A percentile compares a stretch with the other conserved stretches of the same genome.
phyloP scores from a whole-genome alignment of 2,329 filamentous ascomycete species.

The Grosmannia clavigera region DNA sequence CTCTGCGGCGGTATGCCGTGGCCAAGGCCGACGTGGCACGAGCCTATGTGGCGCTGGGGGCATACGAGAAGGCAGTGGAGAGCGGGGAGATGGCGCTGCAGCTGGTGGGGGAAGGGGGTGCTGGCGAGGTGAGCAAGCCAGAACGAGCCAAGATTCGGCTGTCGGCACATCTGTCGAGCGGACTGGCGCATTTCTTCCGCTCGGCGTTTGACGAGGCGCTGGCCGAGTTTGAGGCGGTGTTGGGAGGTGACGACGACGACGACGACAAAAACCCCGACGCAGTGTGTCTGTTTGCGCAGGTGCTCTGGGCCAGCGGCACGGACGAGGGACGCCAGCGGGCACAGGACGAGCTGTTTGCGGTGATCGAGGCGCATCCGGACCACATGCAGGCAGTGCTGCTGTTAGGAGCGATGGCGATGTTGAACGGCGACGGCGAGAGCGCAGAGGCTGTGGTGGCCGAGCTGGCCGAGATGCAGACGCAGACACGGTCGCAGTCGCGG shows the following conservation, averaged over 20 bases:
- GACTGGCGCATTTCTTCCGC: constrained; percentile 67
- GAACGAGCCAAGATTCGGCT: constrained; percentile 60
- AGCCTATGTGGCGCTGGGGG: constrained; percentile 58
- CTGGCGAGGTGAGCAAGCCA: constrained; percentile 49
- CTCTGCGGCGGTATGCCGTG: constrained; percentile 66
- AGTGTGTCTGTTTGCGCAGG: constrained; percentile 76
- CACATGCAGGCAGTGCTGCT: constrained; percentile 73
- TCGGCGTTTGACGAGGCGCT: constrained; percentile 57
- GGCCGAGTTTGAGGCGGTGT: constrained; percentile 64
- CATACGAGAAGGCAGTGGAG: constrained; percentile 58
- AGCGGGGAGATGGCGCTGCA: constrained; percentile 71
- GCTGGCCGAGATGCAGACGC: constrained; percentile 58
- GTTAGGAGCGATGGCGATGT: constrained; percentile 69
- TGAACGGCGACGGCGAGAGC: constrained; percentile 69
- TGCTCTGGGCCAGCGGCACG: constrained; percentile 82
- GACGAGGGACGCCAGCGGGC: constrained; percentile 64
- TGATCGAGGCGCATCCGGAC: constrained; percentile 59
- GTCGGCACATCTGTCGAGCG: constrained; percentile 75
- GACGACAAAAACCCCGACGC: constrained; percentile 67
- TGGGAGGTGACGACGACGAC: constrained; percentile 62
- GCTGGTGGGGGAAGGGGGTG: constrained; percentile 25
- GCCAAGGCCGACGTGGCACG: constrained; percentile 80
- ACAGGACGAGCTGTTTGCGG: constrained; percentile 65
- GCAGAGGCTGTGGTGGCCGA: constrained; percentile 71
- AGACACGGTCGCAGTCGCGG: constrained; percentile 27